A percentile compares a stretch with the other conserved stretches of the same genome.
Conservation (phyloP, 2,329 filamentous ascomycete genomes). For the Calonectria pseudoreteaudii region DNA sequence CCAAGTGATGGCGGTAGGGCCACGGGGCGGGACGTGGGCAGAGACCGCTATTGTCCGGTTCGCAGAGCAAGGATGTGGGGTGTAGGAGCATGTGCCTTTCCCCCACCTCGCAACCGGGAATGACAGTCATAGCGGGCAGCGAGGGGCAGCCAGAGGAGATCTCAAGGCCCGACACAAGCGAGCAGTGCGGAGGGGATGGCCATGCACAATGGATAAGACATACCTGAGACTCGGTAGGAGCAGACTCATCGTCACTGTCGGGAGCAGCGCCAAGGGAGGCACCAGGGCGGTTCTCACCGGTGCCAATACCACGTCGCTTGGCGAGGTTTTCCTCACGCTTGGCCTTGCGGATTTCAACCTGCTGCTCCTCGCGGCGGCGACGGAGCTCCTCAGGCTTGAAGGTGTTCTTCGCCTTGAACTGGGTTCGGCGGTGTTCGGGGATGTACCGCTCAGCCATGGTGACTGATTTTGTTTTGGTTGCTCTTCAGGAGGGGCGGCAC, state of each 20-base stretch:
- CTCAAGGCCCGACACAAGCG: neutral
- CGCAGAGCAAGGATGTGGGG: constrained; percentile 47
- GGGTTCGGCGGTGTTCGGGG: constrained; percentile 97
- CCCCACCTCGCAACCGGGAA: constrained; percentile 48
- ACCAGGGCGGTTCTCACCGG: constrained; percentile 82
- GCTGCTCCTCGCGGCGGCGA: constrained; percentile 97
- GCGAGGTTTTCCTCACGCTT: constrained; percentile 99
- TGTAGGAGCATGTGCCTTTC: constrained; percentile 41
- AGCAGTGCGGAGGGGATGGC: constrained; percentile 19
- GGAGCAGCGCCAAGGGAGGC: constrained; percentile 87
- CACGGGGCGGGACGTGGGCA: constrained; percentile 25
- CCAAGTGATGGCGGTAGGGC: constrained; percentile 11
- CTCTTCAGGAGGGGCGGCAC: constrained; percentile 31
- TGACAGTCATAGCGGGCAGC: constrained; percentile 30
- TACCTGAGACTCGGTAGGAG: constrained; percentile 97
- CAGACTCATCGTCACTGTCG: constrained; percentile 97
- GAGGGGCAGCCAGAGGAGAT: constrained; percentile 6
- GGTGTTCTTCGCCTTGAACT: constrained; percentile 99
- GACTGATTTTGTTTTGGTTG: constrained; percentile 49
- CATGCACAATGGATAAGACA: constrained; percentile 31
- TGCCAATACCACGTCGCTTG: constrained; percentile 94
- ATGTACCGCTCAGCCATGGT: constrained; percentile 99
- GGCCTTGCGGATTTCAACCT: constrained; percentile 98
- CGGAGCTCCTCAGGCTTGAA: constrained; percentile 99
- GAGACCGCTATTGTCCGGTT: constrained; percentile 30